phyloP scores from a whole-genome alignment of 768 basidiomycete genomes.

The Boletus reticuloceps region DNA sequence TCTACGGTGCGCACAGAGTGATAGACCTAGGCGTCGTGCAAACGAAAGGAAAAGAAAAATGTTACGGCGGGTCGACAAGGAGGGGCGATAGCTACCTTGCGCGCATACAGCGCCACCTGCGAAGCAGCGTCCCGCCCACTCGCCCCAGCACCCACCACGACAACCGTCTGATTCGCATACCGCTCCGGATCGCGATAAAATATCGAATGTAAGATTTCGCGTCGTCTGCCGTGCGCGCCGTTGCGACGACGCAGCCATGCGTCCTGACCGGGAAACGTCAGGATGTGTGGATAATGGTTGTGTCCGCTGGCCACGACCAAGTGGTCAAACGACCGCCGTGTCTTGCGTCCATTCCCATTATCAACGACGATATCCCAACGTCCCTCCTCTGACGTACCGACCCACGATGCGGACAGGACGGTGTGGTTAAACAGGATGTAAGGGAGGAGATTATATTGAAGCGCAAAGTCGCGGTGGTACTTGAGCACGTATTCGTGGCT shows the following conservation, averaged over 20 bases:
- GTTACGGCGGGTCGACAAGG: neutral
- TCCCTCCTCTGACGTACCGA: conserved; percentile 36
- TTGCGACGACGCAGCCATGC: conserved; percentile 41
- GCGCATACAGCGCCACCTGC: conserved; percentile 40
- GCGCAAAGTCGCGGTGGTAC: conserved; percentile 47
- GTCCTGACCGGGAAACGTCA: conserved; percentile 45
- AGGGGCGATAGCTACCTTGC: conserved; percentile 35
- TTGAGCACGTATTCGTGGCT: conserved; percentile 42
- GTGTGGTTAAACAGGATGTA: conserved; percentile 40
- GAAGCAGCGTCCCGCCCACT: conserved; percentile 47
- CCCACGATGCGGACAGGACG: conserved; percentile 44
- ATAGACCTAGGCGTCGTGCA: conserved; percentile 24
- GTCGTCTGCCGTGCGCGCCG: conserved; percentile 11
- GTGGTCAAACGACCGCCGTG: conserved; percentile 44
- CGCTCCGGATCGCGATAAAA: conserved; percentile 49
- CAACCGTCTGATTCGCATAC: conserved; percentile 41
- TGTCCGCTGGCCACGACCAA: conserved; percentile 56
- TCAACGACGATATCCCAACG: conserved; percentile 44
- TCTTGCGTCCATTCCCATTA: conserved; percentile 17
- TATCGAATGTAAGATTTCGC: conserved; percentile 50
- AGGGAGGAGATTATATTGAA: conserved; percentile 36
- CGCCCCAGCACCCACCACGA: conserved; percentile 49
- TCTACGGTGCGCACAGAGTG: conserved; percentile 34
- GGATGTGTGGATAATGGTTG: conserved; percentile 49
- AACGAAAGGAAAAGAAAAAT: neutral